phyloP scores from a whole-genome alignment of 495 filamentous ascomycete species.

The Podospora bellae-mahoneyi region DNA sequence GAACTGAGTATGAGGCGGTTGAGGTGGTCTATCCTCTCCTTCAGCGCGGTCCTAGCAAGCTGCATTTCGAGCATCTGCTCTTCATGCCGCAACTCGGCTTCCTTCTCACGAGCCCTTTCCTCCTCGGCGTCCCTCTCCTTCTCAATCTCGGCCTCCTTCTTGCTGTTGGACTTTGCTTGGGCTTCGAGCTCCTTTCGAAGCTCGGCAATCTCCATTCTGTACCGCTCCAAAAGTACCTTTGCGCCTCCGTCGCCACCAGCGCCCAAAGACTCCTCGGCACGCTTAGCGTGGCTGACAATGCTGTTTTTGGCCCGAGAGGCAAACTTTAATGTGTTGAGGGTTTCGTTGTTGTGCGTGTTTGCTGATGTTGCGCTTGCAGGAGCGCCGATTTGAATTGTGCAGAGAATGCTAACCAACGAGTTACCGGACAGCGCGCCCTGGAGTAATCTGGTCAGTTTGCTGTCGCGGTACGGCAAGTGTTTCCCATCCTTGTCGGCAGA shows the following conservation, averaged over 20 bases:
- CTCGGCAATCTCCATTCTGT: constrained; percentile 88
- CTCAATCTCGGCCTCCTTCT: constrained; percentile 64
- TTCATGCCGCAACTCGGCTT: constrained; percentile 80
- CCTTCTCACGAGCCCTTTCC: constrained; percentile 71
- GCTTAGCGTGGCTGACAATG: constrained; percentile 95
- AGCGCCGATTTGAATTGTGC: constrained; percentile 80
- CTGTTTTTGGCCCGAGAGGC: constrained; percentile 95
- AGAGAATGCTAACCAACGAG: constrained; percentile 94
- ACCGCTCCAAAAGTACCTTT: constrained; percentile 84
- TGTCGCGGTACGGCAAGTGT: constrained; percentile 93
- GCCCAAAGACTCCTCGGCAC: constrained; percentile 82
- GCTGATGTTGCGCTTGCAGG: constrained; percentile 59
- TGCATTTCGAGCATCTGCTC: constrained; percentile 99
- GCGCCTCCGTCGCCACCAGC: constrained; percentile 75
- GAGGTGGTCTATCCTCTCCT: constrained; percentile 95
- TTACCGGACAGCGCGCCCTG: constrained; percentile 92
- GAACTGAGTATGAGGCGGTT: constrained; percentile 94
- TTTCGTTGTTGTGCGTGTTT: constrained; percentile 75
- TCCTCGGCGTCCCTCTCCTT: constrained; percentile 56
- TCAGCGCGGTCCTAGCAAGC: constrained; percentile 87
- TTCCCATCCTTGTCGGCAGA: constrained; percentile 73
- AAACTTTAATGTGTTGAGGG: constrained; percentile 94
- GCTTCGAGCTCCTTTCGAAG: constrained; percentile 76
- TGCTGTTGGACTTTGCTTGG: constrained; percentile 58
- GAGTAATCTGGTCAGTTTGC: constrained; percentile 89